A percentile compares a stretch with the other conserved stretches of the same genome.
Evolutionary conservation across 306 rosid species (phyloP).

Genomic region (Dalbergia cultrata): DNA sequence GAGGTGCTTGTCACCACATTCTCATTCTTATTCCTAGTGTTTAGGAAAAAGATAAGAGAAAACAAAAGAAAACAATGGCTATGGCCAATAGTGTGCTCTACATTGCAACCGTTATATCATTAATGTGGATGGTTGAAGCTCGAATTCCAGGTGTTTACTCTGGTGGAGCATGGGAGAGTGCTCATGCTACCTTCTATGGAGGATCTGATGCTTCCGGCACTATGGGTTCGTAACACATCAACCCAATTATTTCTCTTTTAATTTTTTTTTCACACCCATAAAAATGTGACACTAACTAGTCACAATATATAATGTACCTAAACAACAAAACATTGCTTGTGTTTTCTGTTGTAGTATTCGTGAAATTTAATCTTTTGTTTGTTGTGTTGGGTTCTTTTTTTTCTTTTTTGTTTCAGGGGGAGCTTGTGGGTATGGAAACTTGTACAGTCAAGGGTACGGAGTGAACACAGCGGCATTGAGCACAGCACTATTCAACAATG

Average conservation of each 20-base stretch:
- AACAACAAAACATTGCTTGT: no score
- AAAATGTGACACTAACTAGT: slow-evolving; percentile 41
- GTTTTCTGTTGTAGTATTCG: neutral
- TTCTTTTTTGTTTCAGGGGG: slow-evolving; percentile 61
- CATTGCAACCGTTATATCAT: slow-evolving; percentile 55
- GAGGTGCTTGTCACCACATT: neutral
- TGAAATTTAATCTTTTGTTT: neutral
- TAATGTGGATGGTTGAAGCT: slow-evolving; percentile 60
- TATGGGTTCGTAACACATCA: slow-evolving; percentile 65
- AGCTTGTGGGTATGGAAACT: slow-evolving; percentile 96
- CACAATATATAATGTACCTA: no score
- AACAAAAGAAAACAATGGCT: slow-evolving; percentile 50
- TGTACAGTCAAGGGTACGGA: slow-evolving; percentile 97
- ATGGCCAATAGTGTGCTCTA: slow-evolving; percentile 35
- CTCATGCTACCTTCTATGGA: slow-evolving; percentile 97
- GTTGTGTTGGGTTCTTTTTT: neutral
- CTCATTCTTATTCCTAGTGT: neutral
- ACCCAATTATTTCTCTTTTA: neutral
- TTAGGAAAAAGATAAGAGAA: neutral
- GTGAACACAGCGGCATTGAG: slow-evolving; percentile 94
- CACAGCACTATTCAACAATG: slow-evolving; percentile 90
- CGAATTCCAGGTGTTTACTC: slow-evolving; percentile 81
- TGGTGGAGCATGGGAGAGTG: slow-evolving; percentile 78
- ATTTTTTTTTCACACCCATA: neutral
- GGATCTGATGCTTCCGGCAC: slow-evolving; percentile 98